Base-by-base conservation (phyloP, 2,329 filamentous ascomycete genomes). In the Blastomyces silverae region DNA sequence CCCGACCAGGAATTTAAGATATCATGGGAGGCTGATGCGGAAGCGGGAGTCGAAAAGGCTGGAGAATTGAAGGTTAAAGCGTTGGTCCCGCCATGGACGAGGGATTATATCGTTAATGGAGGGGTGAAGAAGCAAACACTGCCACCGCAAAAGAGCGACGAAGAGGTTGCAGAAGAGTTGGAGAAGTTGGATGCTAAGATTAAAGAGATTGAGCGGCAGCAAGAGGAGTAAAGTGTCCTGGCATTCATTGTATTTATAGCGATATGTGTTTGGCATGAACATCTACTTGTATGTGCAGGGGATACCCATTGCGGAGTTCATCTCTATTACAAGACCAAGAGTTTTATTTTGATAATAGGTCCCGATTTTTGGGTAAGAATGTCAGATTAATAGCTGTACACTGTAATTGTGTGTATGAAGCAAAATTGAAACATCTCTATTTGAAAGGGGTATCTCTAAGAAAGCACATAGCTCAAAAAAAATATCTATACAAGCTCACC, bases 61-160 rank as follows among this genome's bases (percentile, higher is more conserved):
- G 74, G 78, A 57, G 80, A 81, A 56, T 79, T 85, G 20, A 84
- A 82, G 69, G 72, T 92, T 46, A 92, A 89, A 79, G 91, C 93
- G 0, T 89, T 96, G 76, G 87, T 97, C 70, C 92, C 92, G 0
- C 81, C 86, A 52, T 97, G 93, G 93, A 77, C 83, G 25, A 78
- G 79, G 66, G 69, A 81, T 70, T 75, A 79, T 76, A 73, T 78
- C 68, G 48, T 74, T 57, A 68, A 74, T 69, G 68, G 79, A 66
- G 74, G 73, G 67, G 68, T 75, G 73, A 75, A 77, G 70, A 75
- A 77, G 69, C 67, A 73, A 70, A 57, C 67, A n/a, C 64, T 67
- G 34, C 69, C 76, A 50, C 73, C 71, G 11, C 70, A 73, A 17
- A 72, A 77, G 61, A 77, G 75, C 15, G 73, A 71, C 55, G 74